Percentiles rank a stretch among this genome's conserved stretches.
Conservation (phyloP, 305 asterid genomes). For the Salvia sclarea region DNA sequence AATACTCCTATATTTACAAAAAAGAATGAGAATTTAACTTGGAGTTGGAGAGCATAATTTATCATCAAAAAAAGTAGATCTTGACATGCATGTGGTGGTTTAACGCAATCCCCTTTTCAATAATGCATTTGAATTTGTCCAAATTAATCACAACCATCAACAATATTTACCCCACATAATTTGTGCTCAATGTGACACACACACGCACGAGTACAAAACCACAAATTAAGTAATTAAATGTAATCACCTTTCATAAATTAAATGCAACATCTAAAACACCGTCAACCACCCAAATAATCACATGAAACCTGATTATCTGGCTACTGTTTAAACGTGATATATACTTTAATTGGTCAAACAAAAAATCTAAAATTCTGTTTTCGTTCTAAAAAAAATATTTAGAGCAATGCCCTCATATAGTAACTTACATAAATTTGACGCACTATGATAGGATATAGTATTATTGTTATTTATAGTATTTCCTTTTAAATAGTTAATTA, state of each 20-base stretch:
- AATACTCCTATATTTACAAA: too few relatives aligned
- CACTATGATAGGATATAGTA: too few relatives aligned
- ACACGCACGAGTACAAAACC: background rate
- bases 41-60: too few relatives aligned
- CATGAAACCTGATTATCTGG: background rate
- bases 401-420: too few relatives aligned
- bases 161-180: background rate
- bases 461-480: too few relatives aligned
- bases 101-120: background rate
- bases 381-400: too few relatives aligned
- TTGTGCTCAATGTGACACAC: background rate
- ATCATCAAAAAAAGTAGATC: background rate
- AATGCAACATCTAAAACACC: background rate
- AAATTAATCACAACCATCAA: background rate
- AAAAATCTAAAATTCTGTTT: too few relatives aligned
- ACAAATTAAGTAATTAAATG: background rate
- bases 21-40: too few relatives aligned
- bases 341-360: too few relatives aligned
- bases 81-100: background rate
- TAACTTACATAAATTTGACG: too few relatives aligned
- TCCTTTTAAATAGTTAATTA: too few relatives aligned
- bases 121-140: background rate
- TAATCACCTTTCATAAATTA: background rate
- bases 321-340: too few relatives aligned
- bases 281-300: background rate